Evolutionary conservation across 2,329 filamentous ascomycete genomes (phyloP).

Genomic region (Ascochyta rabiei): DNA sequence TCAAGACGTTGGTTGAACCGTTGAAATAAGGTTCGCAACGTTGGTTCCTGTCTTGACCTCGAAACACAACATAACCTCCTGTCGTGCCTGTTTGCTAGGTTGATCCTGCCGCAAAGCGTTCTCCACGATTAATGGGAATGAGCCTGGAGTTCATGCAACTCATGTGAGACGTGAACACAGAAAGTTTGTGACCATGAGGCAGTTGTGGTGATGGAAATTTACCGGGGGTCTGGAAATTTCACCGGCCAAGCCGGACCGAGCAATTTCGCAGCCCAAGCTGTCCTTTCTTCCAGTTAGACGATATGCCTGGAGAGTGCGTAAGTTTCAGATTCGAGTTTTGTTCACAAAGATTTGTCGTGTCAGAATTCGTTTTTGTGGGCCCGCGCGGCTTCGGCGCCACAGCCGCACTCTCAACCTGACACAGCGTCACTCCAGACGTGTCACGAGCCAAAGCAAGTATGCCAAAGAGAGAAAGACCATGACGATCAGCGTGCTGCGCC

Average conservation of each 20-base stretch:
- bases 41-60: neutral
- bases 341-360: neutral
- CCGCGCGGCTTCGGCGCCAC: neutral
- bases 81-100: neutral
- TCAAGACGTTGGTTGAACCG: neutral
- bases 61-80: neutral
- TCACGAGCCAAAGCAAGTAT: too few relatives aligned
- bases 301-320: neutral
- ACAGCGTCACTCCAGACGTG: too few relatives aligned
- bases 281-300: neutral
- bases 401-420: neutral
- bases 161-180: neutral
- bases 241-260: neutral
- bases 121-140: too few relatives aligned
- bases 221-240: neutral
- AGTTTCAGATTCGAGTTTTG: neutral
- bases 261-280: neutral
- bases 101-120: neutral
- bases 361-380: neutral
- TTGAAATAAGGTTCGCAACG: slow-evolving; percentile 1
- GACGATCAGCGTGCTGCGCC: too few relatives aligned
- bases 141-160: neutral
- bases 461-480: too few relatives aligned
- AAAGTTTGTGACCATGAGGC: neutral
- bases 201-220: neutral